Evolutionary conservation across 768 basidiomycete species (phyloP), one percentile per base, ranked within the genome.

Genomic region (Amanita muscaria): DNA sequence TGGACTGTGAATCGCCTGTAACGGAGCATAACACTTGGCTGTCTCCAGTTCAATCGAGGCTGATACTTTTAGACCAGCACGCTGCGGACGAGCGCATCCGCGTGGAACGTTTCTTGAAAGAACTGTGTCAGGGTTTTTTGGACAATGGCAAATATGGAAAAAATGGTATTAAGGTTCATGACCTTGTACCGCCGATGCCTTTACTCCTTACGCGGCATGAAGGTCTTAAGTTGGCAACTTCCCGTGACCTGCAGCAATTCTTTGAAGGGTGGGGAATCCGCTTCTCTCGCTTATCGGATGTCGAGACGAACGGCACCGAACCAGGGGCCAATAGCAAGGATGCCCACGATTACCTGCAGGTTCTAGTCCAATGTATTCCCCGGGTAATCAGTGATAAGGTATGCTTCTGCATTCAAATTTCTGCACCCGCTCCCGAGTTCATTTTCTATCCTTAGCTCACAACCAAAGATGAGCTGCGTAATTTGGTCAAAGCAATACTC

Each of bases 21-120:
- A 34, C 34, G 27, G 34, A 39, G 22, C n/a, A 32, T 38, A 51
- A 42, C 39, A 24, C 42, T n/a, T n/a, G n/a, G n/a, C n/a, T n/a
- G n/a, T n/a, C n/a, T 34, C 40, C 47, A 31, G 43, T 44, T 39
- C 51, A 61, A 19, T 52, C 52, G 37, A 51, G 59, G 22, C 72
- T 98, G 23, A 68, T 94, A 24, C 71, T 98, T 41, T 72, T 99
- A 37, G 96, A 99, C 66, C 96, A 99, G 61, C 96, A 99, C 59
- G 96, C 96, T 10, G 94, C 93, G n/a, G 90, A 96, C 58, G 96
- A 99, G 63, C 80, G 96, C 16, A 68, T 97, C 35, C 80, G 93
- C 16, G 88, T 98, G 47, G 96, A 99, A 64, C 64, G 67, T 21
- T 85, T 88, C 59, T 70, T 94, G 53, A 72, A 70, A 50, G 76